A percentile compares a stretch with the other conserved stretches of the same genome.
Conservation (phyloP, 495 filamentous ascomycete genomes). For the Pseudoneurospora amorphoporcata region DNA sequence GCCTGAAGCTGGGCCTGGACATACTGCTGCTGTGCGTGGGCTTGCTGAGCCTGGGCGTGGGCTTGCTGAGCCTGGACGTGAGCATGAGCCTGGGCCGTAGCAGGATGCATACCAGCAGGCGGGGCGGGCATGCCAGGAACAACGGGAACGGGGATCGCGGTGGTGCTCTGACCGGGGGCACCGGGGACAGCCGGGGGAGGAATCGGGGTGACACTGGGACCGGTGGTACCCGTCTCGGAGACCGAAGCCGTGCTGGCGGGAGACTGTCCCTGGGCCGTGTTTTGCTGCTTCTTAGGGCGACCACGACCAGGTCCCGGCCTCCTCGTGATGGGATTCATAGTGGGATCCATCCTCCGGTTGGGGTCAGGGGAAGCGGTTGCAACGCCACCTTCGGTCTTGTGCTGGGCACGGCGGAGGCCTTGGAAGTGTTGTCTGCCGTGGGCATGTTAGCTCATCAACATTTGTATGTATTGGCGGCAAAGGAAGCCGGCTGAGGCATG, state of each 20-base stretch:
- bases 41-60: not conserved
- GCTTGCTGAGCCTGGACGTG: not conserved
- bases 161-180: slow-evolving; percentile 1
- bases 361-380: slow-evolving; percentile 3
- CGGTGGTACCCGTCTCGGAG: not conserved
- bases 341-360: slow-evolving; percentile 30
- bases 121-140: not conserved
- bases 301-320: slow-evolving; percentile 40
- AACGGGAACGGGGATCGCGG: not conserved
- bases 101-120: not conserved
- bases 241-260: slow-evolving; percentile 1
- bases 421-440: slow-evolving; percentile 39
- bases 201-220: not conserved
- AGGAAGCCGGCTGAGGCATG: not conserved
- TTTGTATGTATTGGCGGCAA: not conserved
- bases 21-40: not conserved
- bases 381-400: slow-evolving; percentile 28
- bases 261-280: slow-evolving; percentile 5
- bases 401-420: slow-evolving; percentile 35
- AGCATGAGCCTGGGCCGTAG: not conserved
- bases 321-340: slow-evolving; percentile 38
- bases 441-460: slow-evolving; percentile 9
- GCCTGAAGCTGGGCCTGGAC: not conserved
- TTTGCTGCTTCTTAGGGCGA: slow-evolving; percentile 30
- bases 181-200: not conserved